Conservation (phyloP, 768 basidiomycete species). For the Podaxis sp. region DNA sequence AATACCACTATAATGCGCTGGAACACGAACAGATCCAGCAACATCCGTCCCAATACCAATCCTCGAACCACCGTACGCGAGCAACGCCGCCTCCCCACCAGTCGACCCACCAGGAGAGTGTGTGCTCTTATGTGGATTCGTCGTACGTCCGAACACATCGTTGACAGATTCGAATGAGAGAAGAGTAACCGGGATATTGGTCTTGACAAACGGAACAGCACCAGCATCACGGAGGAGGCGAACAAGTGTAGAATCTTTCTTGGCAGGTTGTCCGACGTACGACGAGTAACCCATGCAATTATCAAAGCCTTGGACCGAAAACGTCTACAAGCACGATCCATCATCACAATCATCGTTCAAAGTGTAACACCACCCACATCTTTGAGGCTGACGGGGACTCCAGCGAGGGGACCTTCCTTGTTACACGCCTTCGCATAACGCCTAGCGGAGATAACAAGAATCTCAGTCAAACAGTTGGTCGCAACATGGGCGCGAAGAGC, state of each 20-base stretch:
- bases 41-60: constrained; percentile 71
- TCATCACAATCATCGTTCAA: neutral
- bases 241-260: constrained; percentile 50
- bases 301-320: constrained; percentile 56
- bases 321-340: constrained; percentile 30
- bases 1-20: constrained; percentile 64
- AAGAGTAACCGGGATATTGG: constrained; percentile 60
- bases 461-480: constrained; percentile 64
- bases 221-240: constrained; percentile 58
- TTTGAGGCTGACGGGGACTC: constrained; percentile 62
- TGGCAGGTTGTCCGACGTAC: constrained; percentile 42
- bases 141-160: constrained; percentile 58
- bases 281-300: constrained; percentile 60
- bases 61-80: constrained; percentile 59
- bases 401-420: constrained; percentile 46
- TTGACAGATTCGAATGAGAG: constrained; percentile 58
- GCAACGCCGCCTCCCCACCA: constrained; percentile 65
- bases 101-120: constrained; percentile 67
- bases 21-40: constrained; percentile 66
- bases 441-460: constrained; percentile 46
- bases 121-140: constrained; percentile 57
- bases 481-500: constrained; percentile 46
- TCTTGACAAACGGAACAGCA: constrained; percentile 67
- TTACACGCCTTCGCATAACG: constrained; percentile 34
- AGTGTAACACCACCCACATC: constrained; percentile 34